phyloP scores from a whole-genome alignment of 352 stramenopile genomes.

The Globisporangium cylindrosporum region DNA sequence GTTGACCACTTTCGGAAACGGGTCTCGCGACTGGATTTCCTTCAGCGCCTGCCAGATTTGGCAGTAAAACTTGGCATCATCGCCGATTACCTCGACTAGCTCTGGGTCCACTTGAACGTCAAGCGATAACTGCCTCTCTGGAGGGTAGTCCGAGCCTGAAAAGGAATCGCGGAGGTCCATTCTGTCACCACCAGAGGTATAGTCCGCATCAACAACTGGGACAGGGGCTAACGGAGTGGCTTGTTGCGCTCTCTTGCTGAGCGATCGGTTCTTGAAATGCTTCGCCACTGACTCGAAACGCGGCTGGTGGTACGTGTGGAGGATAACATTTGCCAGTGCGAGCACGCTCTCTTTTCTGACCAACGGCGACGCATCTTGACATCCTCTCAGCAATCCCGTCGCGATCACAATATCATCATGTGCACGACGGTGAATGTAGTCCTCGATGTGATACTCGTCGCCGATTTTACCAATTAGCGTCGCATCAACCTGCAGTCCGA shows the following conservation, averaged over 20 bases:
- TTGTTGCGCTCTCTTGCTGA: slow-evolving; percentile 12
- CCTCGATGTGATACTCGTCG: slow-evolving; percentile 47
- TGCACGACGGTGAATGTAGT: slow-evolving; percentile 55
- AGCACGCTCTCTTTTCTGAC: slow-evolving; percentile 83
- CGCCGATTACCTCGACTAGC: slow-evolving; percentile 38
- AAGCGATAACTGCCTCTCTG: slow-evolving; percentile 10
- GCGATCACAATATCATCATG: slow-evolving; percentile 71
- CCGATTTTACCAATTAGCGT: slow-evolving; percentile 45
- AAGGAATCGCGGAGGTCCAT: neutral
- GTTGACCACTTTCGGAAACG: slow-evolving; percentile 71
- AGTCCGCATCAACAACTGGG: slow-evolving; percentile 1
- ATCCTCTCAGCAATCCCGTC: slow-evolving; percentile 62
- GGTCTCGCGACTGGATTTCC: slow-evolving; percentile 83
- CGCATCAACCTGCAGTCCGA: slow-evolving; percentile 79
- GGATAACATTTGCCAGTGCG: slow-evolving; percentile 77
- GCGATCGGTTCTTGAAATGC: slow-evolving; percentile 65
- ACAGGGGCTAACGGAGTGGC: neutral
- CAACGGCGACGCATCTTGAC: slow-evolving; percentile 78
- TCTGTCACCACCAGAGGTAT: neutral
- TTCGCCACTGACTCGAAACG: slow-evolving; percentile 84
- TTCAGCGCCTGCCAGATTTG: slow-evolving; percentile 85
- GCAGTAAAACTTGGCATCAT: slow-evolving; percentile 80
- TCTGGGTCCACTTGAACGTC: slow-evolving; percentile 46
- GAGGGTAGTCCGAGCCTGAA: neutral
- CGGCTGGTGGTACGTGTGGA: slow-evolving; percentile 85